Conservation (phyloP, 192 early-diverging fungal species). For the Coemansia sp. region DNA sequence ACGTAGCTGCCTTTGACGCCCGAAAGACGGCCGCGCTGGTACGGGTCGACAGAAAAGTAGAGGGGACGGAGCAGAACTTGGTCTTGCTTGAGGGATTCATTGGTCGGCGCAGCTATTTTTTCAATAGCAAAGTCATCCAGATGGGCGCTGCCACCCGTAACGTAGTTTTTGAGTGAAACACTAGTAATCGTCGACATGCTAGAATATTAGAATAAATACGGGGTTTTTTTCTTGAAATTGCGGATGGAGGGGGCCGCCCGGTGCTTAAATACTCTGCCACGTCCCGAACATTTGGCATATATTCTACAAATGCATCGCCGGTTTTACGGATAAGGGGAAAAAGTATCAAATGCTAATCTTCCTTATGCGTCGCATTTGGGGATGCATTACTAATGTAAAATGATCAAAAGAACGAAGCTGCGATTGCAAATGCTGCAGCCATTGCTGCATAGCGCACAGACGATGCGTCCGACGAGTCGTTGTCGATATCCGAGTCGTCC, state of each 20-base stretch:
- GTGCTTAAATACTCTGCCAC: too few relatives aligned
- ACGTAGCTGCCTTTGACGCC: constrained; percentile 59
- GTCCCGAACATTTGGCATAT: too few relatives aligned
- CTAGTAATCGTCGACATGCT: constrained; percentile 1
- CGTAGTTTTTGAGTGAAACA: constrained; percentile 1
- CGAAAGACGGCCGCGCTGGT: constrained; percentile 60
- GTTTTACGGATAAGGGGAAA: too few relatives aligned
- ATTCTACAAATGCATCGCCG: too few relatives aligned
- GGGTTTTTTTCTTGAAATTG: too few relatives aligned
- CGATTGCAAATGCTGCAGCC: constrained; percentile 7
- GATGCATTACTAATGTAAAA: too few relatives aligned
- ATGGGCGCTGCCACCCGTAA: not conserved
- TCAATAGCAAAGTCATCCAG: constrained; percentile 23
- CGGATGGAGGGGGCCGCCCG: too few relatives aligned
- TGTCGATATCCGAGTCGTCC: too few relatives aligned
- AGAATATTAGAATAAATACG: not conserved
- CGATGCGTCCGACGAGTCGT: too few relatives aligned
- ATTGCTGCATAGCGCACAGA: not conserved
- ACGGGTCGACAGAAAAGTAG: constrained; percentile 72
- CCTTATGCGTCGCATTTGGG: too few relatives aligned
- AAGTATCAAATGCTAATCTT: too few relatives aligned
- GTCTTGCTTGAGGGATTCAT: constrained; percentile 20
- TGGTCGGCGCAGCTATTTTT: constrained; percentile 17
- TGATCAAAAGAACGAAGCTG: not conserved
- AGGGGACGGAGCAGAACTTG: constrained; percentile 59